These are phyloP conservation scores for Polychaeton citri DNA, from an alignment of 2,329 filamentous ascomycete genomes.

Conservation along the genomic window DNA sequence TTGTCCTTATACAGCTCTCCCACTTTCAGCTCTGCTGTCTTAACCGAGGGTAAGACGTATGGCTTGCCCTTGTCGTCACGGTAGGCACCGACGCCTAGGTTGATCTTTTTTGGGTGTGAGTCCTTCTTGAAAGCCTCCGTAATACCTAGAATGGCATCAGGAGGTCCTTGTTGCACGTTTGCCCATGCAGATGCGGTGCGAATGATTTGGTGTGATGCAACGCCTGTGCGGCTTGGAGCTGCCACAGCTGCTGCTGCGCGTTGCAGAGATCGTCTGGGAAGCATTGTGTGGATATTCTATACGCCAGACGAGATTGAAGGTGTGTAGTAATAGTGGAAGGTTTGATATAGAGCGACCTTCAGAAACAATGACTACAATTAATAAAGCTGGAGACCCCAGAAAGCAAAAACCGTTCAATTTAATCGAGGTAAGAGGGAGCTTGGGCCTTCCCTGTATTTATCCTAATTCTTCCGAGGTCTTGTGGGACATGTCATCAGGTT, in stretches of 20 bases:
- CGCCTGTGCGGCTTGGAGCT: conserved; percentile 1
- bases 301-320: too few species aligned
- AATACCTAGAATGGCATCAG: conserved; percentile 78
- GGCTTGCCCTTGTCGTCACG: conserved; percentile 97
- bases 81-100: conserved; percentile 96
- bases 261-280: conserved; percentile 17
- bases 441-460: too few species aligned
- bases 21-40: conserved; percentile 75
- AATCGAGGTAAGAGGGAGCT: too few species aligned
- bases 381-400: too few species aligned
- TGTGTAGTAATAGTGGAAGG: too few species aligned
- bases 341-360: too few species aligned
- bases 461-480: too few species aligned
- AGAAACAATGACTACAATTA: too few species aligned
- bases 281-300: too few species aligned
- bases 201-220: conserved; percentile 25
- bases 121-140: conserved; percentile 99
- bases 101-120: conserved; percentile 71
- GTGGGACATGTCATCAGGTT: too few species aligned
- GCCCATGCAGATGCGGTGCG: conserved; percentile 74
- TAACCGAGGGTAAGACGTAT: conserved; percentile 90
- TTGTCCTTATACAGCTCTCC: conserved; percentile 72
- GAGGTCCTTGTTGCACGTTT: conserved; percentile 84
- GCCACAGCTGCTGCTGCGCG: conserved; percentile 8
- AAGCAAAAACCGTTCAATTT: too few species aligned